phyloP scores from a whole-genome alignment of 192 early-diverging fungal species.

The Oehlia diaphana region DNA sequence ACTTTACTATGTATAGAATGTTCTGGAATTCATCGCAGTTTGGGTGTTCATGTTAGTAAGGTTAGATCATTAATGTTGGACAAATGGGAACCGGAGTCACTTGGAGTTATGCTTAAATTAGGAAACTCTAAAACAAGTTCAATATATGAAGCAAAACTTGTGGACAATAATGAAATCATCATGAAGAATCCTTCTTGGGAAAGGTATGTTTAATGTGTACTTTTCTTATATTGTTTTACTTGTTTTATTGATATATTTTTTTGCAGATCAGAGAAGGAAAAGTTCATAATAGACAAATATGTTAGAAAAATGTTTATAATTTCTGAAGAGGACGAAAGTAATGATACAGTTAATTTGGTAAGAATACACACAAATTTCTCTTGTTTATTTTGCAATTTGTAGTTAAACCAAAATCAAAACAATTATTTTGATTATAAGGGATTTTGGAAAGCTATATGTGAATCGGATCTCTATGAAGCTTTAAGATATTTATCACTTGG shows the following conservation, averaged over 20 bases:
- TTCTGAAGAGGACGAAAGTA: conserved; percentile 35
- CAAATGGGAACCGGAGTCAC: conserved; percentile 79
- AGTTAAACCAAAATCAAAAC: not conserved
- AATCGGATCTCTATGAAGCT: conserved; percentile 57
- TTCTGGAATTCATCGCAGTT: conserved; percentile 88
- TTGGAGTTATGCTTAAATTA: conserved; percentile 71
- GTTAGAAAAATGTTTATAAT: conserved; percentile 52
- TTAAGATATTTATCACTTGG: conserved; percentile 71
- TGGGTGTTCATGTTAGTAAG: conserved; percentile 88
- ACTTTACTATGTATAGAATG: conserved; percentile 84
- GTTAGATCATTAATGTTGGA: conserved; percentile 82
- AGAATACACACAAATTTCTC: not conserved
- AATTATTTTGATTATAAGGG: conserved; percentile 32
- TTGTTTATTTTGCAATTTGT: not conserved
- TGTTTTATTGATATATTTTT: not conserved
- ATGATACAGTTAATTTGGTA: conserved; percentile 32
- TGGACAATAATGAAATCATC: conserved; percentile 41
- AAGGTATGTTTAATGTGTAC: not conserved
- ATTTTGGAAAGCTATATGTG: conserved; percentile 60
- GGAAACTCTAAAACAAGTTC: conserved; percentile 77
- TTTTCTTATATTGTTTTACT: no score
- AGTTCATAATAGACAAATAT: conserved; percentile 71
- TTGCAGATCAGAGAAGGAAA: conserved; percentile 52
- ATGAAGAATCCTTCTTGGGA: conserved; percentile 42
- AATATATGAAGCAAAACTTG: conserved; percentile 57